Evolutionary conservation across 352 stramenopile species (phyloP), one percentile per base, ranked within the genome.

Genomic region (Phytophthora lateralis): DNA sequence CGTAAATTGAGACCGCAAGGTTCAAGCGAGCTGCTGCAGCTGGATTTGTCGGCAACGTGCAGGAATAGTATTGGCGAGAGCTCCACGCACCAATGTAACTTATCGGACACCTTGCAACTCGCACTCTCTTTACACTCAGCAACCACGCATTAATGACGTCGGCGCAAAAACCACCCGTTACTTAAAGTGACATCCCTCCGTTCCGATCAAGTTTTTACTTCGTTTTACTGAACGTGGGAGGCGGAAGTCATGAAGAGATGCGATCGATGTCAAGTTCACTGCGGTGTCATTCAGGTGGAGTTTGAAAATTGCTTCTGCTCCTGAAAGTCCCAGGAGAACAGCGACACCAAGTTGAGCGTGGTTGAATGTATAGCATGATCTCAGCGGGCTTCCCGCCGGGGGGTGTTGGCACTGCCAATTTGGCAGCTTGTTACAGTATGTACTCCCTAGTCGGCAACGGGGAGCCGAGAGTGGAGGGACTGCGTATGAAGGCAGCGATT

Each of bases 81-180:
- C 55, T 60, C 42, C 52, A 56, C 49, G 30, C 56, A 66, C 42
- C 56, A 64, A 55, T 49, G 43, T 30, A 56, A 50, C 39, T 58
- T 48, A 30, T 14, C 20, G 38, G 18, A 63, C 52, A 60, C 20
- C 52, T 61, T 42, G 41, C 55, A 52, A 51, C 17, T 58, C n/a
- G 42, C 39, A 61, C 62, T 50, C 47, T 56, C 47, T 70, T 48
- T 71, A 48, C 49, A 58, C 63, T 48, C 18, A 37, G 46, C 55
- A 70, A 70, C 55, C 55, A 66, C 63, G 14, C 55, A 70, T 55
- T 50, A 46, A 35, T 62, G 14, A 69, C 45, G 39, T 27, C 17
- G 39, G 18, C n/a, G 39, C 18, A 45, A 38, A 48, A 38, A 45
- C 35, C 8, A 39, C 27, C 34, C 48, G 41, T 66, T 66, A 66